phyloP scores from a whole-genome alignment of 805 yeast species.

The Blastobotrys attinorum region DNA sequence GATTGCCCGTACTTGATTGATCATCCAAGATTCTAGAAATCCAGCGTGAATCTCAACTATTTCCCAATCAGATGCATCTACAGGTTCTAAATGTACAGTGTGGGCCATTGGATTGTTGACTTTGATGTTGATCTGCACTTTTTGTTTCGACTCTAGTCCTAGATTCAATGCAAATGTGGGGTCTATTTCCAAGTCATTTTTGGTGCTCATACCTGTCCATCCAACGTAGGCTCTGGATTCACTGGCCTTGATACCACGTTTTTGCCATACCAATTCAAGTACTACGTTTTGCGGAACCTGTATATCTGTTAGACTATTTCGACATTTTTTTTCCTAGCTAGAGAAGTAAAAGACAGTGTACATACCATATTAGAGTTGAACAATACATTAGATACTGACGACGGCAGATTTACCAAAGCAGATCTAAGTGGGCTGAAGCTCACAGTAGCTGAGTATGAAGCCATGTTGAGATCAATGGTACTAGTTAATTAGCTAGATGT shows the following conservation, averaged over 20 bases:
- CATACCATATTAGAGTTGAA: slow-evolving; percentile 44
- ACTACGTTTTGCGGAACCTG: slow-evolving; percentile 48
- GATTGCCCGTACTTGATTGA: slow-evolving; percentile 77
- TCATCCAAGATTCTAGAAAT: slow-evolving; percentile 60
- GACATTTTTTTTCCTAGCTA: neutral
- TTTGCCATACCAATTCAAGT: slow-evolving; percentile 36
- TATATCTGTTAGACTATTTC: neutral
- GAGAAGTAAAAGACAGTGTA: slow-evolving; percentile 8
- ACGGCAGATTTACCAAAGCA: slow-evolving; percentile 50
- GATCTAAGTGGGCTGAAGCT: slow-evolving; percentile 34
- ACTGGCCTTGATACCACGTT: slow-evolving; percentile 18
- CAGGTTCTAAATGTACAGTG: slow-evolving; percentile 70
- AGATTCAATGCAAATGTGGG: slow-evolving; percentile 52
- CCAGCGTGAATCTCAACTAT: slow-evolving; percentile 75
- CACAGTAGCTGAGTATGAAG: slow-evolving; percentile 28
- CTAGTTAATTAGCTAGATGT: no score
- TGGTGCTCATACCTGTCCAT: slow-evolving; percentile 52
- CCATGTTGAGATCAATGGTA: no score
- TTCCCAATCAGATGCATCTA: slow-evolving; percentile 80
- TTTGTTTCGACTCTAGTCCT: slow-evolving; percentile 37
- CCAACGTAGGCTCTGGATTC: slow-evolving; percentile 40
- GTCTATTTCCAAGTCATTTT: slow-evolving; percentile 45
- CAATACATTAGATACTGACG: slow-evolving; percentile 37
- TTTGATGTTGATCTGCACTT: slow-evolving; percentile 38
- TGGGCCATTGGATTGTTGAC: slow-evolving; percentile 45